phyloP scores from a whole-genome alignment of 2,329 filamentous ascomycete species.

The Trichophyton rubrum region DNA sequence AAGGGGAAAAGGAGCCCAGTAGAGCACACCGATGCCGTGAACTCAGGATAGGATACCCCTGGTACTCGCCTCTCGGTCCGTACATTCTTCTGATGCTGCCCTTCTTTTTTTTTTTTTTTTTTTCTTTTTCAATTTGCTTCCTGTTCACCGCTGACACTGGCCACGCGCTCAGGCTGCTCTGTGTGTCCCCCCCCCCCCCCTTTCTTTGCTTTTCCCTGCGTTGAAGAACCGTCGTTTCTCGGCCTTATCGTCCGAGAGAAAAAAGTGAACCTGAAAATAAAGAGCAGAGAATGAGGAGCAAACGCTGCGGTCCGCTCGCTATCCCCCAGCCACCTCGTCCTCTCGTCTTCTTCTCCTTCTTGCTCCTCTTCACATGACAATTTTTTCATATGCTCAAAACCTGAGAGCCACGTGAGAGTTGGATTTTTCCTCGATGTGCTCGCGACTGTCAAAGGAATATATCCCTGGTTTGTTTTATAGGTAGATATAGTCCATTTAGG shows the following conservation, averaged over 20 bases:
- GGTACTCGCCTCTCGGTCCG: background rate
- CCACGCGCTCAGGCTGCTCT: background rate
- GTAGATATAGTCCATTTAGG: background rate
- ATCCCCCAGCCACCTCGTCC: background rate
- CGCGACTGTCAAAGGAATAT: background rate
- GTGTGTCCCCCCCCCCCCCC: background rate
- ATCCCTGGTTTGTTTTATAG: background rate
- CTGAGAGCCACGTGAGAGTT: background rate
- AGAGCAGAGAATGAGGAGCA: background rate
- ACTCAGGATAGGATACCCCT: background rate
- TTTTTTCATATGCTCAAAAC: background rate
- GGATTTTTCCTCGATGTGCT: background rate
- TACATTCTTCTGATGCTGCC: too few species aligned
- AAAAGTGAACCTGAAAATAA: background rate
- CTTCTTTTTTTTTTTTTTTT: too few species aligned
- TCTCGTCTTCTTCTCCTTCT: background rate
- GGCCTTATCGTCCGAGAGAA: conserved; percentile 1
- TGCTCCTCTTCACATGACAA: background rate
- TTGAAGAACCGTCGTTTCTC: background rate
- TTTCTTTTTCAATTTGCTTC: background rate
- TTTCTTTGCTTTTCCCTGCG: background rate
- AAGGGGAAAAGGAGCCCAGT: background rate
- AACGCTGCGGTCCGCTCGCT: background rate
- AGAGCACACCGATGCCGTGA: background rate
- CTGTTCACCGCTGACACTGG: background rate